Conservation (phyloP, 805 yeast genomes). For the Kluyveromyces wickerhamii region DNA sequence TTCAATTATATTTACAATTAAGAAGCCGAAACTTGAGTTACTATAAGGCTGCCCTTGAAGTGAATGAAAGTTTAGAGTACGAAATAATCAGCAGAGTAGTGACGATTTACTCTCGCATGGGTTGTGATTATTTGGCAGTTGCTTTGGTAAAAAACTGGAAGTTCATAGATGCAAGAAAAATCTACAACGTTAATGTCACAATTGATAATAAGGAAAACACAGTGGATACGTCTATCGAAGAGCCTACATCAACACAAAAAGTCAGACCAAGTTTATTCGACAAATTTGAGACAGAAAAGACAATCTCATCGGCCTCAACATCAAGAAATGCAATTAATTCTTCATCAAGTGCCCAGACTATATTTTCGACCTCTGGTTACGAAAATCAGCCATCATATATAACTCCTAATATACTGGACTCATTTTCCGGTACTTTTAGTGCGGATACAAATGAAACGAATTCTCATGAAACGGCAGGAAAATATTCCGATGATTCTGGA, state of each 20-base stretch:
- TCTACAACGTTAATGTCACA: neutral
- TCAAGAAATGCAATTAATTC: too few relatives aligned
- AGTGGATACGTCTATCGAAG: conserved; percentile 10
- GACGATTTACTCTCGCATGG: conserved; percentile 74
- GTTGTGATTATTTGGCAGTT: conserved; percentile 74
- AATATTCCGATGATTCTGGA: too few relatives aligned
- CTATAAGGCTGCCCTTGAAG: conserved; percentile 38
- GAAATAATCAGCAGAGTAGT: conserved; percentile 55
- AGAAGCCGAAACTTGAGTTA: conserved; percentile 45
- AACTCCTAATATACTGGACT: too few relatives aligned
- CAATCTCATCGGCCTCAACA: neutral
- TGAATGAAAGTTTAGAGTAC: conserved; percentile 44
- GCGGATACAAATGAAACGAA: too few relatives aligned
- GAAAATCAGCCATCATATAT: too few relatives aligned
- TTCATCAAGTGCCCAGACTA: too few relatives aligned
- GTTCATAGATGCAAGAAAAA: conserved; percentile 33
- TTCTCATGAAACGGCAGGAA: too few relatives aligned
- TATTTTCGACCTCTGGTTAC: too few relatives aligned
- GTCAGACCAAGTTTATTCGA: conserved; percentile 26
- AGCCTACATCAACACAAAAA: conserved; percentile 17
- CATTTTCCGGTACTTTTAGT: too few relatives aligned
- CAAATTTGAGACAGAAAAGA: conserved; percentile 15
- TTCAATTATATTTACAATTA: conserved; percentile 55
- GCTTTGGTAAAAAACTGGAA: conserved; percentile 61
- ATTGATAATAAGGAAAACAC: neutral